Evolutionary conservation across 2,329 filamentous ascomycete species (phyloP).

Genomic region (Arthrobotrys entomopaga): DNA sequence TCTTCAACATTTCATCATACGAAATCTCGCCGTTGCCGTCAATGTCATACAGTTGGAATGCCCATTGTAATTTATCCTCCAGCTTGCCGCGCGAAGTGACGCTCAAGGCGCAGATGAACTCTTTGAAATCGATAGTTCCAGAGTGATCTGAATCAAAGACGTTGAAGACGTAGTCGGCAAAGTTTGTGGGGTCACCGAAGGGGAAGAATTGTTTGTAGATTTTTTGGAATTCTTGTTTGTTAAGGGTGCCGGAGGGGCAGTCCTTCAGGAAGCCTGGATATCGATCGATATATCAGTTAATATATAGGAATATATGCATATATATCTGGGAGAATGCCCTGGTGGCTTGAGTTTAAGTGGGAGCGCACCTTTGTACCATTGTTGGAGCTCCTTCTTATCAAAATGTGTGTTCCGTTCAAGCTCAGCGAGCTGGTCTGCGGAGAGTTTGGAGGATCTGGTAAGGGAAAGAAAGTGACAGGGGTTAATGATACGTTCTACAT

Average conservation of each 20-base stretch:
- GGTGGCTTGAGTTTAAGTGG: neutral
- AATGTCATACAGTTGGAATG: constrained; percentile 98
- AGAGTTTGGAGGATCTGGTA: constrained; percentile 94
- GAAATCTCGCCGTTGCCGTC: constrained; percentile 99
- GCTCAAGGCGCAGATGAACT: constrained; percentile 97
- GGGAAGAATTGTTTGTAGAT: constrained; percentile 99
- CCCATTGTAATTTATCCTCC: constrained; percentile 99
- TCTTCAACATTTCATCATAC: constrained; percentile 98
- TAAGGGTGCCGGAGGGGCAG: constrained; percentile 94
- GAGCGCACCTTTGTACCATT: constrained; percentile 98
- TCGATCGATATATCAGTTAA: neutral
- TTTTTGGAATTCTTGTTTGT: constrained; percentile 98
- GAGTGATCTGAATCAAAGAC: constrained; percentile 98
- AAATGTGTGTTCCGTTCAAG: constrained; percentile 98
- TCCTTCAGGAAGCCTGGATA: constrained; percentile 91
- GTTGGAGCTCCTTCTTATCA: constrained; percentile 98
- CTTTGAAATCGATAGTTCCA: constrained; percentile 98
- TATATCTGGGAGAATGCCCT: no score
- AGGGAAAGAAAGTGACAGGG: neutral
- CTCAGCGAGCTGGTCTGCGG: constrained; percentile 92
- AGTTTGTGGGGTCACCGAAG: constrained; percentile 95
- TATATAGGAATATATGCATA: neutral
- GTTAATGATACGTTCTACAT: neutral
- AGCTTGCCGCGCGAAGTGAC: constrained; percentile 97
- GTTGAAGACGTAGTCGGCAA: constrained; percentile 99